These are phyloP conservation scores for Globisporangium paroecandrum DNA, from an alignment of 352 stramenopile genomes.

Conservation along the genomic window DNA sequence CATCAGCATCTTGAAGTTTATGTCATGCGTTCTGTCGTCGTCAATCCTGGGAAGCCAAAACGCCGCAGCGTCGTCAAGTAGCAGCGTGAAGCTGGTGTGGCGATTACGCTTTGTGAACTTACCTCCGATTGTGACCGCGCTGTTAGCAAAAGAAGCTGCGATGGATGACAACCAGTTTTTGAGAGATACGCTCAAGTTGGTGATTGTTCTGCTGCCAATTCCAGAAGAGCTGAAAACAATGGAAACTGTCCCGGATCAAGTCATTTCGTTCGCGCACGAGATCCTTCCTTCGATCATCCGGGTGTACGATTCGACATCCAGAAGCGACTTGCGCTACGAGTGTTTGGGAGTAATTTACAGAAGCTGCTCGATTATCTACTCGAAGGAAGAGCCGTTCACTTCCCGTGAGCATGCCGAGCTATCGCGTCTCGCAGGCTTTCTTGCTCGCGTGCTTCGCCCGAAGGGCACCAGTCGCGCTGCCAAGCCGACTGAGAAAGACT, in stretches of 20 bases:
- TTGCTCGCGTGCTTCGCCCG: slow-evolving; percentile 51
- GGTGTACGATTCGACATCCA: slow-evolving; percentile 53
- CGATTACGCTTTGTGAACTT: slow-evolving; percentile 39
- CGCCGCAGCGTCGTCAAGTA: neutral
- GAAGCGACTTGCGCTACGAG: slow-evolving; percentile 48
- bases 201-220: slow-evolving; percentile 46
- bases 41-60: slow-evolving; percentile 4
- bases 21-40: slow-evolving; percentile 33
- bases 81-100: slow-evolving; percentile 11
- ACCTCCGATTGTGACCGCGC: slow-evolving; percentile 38
- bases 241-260: slow-evolving; percentile 19
- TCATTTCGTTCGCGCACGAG: slow-evolving; percentile 36
- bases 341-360: slow-evolving; percentile 53
- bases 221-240: slow-evolving; percentile 26
- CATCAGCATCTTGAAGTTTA: slow-evolving; percentile 43
- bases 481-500: slow-evolving; percentile 24
- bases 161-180: slow-evolving; percentile 45
- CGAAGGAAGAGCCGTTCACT: slow-evolving; percentile 25
- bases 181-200: slow-evolving; percentile 53
- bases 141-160: slow-evolving; percentile 40
- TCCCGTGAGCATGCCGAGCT: slow-evolving; percentile 29
- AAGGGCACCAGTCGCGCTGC: slow-evolving; percentile 20
- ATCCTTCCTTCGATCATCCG: slow-evolving; percentile 46
- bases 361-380: slow-evolving; percentile 39
- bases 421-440: slow-evolving; percentile 41